Percentiles rank a stretch among this genome's conserved stretches.
These are phyloP conservation scores for Huntiella abstrusa DNA, from an alignment of 2,329 filamentous ascomycete species.

Conservation along the genomic window DNA sequence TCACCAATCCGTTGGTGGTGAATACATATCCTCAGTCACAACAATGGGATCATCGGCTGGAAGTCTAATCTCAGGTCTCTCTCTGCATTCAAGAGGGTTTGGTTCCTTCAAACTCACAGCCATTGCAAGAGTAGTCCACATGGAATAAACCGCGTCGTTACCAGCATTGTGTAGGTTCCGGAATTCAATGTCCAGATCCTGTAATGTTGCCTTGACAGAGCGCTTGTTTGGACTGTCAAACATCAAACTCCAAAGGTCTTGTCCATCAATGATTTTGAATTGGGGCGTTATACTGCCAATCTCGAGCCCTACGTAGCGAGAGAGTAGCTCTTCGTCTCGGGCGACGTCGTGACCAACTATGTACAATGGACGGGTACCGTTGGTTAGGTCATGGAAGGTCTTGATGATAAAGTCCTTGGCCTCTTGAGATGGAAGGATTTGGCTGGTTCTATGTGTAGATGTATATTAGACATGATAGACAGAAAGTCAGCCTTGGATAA, in stretches of 20 bases:
- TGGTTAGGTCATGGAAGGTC: not conserved
- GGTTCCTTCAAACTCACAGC: conserved; percentile 2
- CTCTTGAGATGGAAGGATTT: not conserved
- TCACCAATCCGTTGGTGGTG: too few species aligned
- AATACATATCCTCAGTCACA: too few species aligned
- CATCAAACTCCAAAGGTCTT: conserved; percentile 47
- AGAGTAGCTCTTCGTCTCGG: not conserved
- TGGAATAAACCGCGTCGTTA: conserved; percentile 67
- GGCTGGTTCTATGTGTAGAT: not conserved
- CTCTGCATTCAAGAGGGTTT: too few species aligned
- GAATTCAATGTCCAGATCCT: conserved; percentile 40
- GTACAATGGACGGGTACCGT: conserved; percentile 3
- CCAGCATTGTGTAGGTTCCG: conserved; percentile 68
- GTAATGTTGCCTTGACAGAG: conserved; percentile 42
- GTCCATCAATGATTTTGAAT: conserved; percentile 53
- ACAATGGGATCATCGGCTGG: too few species aligned
- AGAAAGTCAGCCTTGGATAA: conserved; percentile 8
- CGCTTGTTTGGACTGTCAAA: conserved; percentile 31
- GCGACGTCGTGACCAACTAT: conserved; percentile 60
- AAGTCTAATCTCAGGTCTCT: not conserved
- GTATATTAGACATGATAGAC: not conserved
- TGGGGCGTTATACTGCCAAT: not conserved
- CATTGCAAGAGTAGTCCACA: conserved; percentile 49
- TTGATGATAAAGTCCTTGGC: not conserved
- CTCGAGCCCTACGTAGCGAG: not conserved